A percentile compares a stretch with the other conserved stretches of the same genome.
Evolutionary conservation across 225 moss, liverwort and hornwort species (phyloP).

Genomic region (Marchantia paleacea): DNA sequence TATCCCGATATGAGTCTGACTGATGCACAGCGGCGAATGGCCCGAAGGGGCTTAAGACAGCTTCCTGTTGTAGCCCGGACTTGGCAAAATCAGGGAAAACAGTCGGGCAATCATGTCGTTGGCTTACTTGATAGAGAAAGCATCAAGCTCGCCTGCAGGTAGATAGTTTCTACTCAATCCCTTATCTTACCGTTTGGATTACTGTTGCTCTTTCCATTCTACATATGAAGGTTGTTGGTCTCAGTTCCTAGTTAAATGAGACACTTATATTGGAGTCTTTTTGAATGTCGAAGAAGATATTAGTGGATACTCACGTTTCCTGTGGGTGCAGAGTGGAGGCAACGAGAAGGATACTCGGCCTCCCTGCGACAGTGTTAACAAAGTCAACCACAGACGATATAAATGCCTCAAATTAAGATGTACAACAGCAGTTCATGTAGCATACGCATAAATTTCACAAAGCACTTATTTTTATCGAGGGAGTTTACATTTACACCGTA

Average conservation of each 20-base stretch:
- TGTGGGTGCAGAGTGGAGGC: constrained; percentile 46
- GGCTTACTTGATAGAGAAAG: constrained; percentile 94
- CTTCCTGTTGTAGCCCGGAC: constrained; percentile 63
- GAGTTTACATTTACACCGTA: not conserved
- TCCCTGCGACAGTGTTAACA: not conserved
- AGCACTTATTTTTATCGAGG: not conserved
- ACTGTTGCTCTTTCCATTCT: not conserved
- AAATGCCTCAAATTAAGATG: constrained; percentile 5
- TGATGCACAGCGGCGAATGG: constrained; percentile 83
- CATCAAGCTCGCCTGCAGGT: constrained; percentile 95
- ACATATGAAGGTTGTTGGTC: not conserved
- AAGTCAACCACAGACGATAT: constrained; percentile 15
- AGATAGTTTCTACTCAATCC: not conserved
- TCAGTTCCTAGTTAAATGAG: not conserved
- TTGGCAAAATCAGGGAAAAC: constrained; percentile 7
- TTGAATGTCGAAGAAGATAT: not conserved
- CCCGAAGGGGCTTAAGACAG: constrained; percentile 84
- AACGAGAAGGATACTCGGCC: constrained; percentile 37
- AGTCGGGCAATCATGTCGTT: constrained; percentile 51
- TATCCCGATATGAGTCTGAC: constrained; percentile 74
- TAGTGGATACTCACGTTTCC: not conserved
- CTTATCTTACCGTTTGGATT: not conserved
- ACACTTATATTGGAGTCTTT: not conserved
- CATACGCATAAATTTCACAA: too few relatives aligned
- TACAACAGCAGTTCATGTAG: not conserved